Conservation (phyloP, 2,329 filamentous ascomycete species). For the Botrytis pseudocinerea region DNA sequence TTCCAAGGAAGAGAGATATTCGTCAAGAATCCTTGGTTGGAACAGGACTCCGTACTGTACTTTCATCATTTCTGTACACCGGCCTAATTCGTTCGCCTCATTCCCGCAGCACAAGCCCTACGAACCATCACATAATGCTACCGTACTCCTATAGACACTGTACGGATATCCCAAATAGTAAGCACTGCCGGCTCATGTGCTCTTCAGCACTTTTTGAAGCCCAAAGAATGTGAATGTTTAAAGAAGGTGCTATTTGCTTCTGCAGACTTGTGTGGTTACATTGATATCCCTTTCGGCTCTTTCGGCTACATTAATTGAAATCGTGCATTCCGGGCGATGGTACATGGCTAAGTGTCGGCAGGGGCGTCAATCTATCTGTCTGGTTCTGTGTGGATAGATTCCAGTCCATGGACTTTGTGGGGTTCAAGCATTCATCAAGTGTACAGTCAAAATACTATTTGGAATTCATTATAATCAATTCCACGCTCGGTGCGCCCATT, state of each 20-base stretch:
- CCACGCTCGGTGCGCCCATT: background rate
- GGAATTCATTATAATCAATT: background rate
- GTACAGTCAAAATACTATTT: background rate
- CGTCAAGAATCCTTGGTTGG: background rate
- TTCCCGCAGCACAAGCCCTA: constrained; percentile 22
- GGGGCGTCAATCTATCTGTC: background rate
- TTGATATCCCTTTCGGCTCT: constrained; percentile 1
- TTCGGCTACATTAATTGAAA: constrained; percentile 14
- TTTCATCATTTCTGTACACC: background rate
- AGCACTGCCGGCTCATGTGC: constrained; percentile 16
- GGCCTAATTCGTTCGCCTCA: constrained; percentile 7
- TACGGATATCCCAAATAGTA: constrained; percentile 9
- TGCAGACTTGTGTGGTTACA: background rate
- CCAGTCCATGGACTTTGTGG: constrained; percentile 3
- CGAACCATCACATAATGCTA: background rate
- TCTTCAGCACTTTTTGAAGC: background rate
- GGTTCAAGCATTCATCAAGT: background rate
- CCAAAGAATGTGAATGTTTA: background rate
- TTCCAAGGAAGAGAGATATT: background rate
- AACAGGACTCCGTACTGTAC: background rate
- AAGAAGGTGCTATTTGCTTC: background rate
- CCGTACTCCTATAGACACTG: background rate
- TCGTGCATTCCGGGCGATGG: background rate
- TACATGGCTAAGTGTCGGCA: background rate
- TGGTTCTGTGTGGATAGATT: background rate